These are phyloP conservation scores for Hypoxylon sp. DNA, from an alignment of 2,329 filamentous ascomycete species.

Conservation along the genomic window DNA sequence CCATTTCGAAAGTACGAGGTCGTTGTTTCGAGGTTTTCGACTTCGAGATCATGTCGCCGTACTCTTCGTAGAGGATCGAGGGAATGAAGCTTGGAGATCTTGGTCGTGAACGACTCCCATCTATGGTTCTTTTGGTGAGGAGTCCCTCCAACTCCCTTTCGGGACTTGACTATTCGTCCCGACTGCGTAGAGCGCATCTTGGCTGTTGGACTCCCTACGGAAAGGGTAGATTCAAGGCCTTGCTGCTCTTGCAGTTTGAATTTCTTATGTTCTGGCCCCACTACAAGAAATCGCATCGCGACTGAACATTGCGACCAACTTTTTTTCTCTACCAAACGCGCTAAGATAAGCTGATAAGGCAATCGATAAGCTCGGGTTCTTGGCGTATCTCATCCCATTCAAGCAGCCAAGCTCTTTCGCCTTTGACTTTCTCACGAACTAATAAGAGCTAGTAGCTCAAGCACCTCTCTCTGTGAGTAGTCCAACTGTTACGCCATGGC, in stretches of 20 bases:
- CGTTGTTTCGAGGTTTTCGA: conserved; percentile 79
- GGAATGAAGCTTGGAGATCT: conserved; percentile 89
- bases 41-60: conserved; percentile 85
- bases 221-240: conserved; percentile 7
- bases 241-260: conserved; percentile 34
- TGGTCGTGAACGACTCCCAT: conserved; percentile 91
- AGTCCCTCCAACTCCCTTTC: conserved; percentile 79
- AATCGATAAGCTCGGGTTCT: conserved; percentile 7
- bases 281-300: conserved; percentile 30
- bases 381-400: not conserved
- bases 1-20: conserved; percentile 91
- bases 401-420: not conserved
- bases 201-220: conserved; percentile 49
- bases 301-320: conserved; percentile 42
- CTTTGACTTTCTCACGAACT: conserved; percentile 2
- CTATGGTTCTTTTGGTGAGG: conserved; percentile 85
- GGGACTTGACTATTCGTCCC: conserved; percentile 77
- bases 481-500: conserved; percentile 57
- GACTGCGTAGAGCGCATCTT: conserved; percentile 74
- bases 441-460: conserved; percentile 19
- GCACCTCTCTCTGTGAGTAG: conserved; percentile 21
- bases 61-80: conserved; percentile 93
- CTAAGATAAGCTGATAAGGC: conserved; percentile 47
- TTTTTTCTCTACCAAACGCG: conserved; percentile 47
- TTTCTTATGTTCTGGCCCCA: conserved; percentile 43